Percentiles rank a stretch among this genome's conserved stretches.
Conservation (phyloP, 768 basidiomycete genomes). For the Suillus ampliporus region DNA sequence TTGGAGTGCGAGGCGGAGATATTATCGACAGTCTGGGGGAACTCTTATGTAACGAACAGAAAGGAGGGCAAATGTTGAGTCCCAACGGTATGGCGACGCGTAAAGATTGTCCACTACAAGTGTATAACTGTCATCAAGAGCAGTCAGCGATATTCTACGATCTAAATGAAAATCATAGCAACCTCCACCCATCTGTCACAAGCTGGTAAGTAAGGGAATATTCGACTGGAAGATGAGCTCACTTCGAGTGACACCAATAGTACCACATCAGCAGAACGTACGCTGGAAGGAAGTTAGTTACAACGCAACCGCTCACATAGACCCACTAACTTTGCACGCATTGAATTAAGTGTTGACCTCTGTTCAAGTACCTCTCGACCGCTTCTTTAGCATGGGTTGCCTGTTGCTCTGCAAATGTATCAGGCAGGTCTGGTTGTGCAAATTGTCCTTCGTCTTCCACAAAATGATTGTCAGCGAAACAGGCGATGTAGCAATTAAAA, state of each 20-base stretch:
- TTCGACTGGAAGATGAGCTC: slow-evolving; percentile 21
- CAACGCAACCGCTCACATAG: not conserved
- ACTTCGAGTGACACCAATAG: slow-evolving; percentile 77
- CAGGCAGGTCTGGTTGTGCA: slow-evolving; percentile 27
- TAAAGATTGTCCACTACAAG: slow-evolving; percentile 60
- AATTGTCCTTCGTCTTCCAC: slow-evolving; percentile 5
- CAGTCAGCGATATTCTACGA: slow-evolving; percentile 13
- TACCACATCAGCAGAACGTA: slow-evolving; percentile 71
- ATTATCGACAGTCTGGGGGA: slow-evolving; percentile 64
- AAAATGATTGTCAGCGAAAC: slow-evolving; percentile 2
- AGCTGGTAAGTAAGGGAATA: not conserved
- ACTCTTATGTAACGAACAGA: slow-evolving; percentile 66
- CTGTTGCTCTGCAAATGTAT: slow-evolving; percentile 71
- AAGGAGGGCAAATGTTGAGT: slow-evolving; percentile 69
- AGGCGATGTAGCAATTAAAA: not conserved
- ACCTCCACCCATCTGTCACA: slow-evolving; percentile 74
- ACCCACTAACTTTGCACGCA: slow-evolving; percentile 59
- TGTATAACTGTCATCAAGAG: slow-evolving; percentile 54
- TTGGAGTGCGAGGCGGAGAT: slow-evolving; percentile 58
- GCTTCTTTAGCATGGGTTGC: slow-evolving; percentile 59
- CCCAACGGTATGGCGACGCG: slow-evolving; percentile 69
- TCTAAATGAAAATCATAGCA: slow-evolving; percentile 18
- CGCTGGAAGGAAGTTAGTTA: slow-evolving; percentile 43
- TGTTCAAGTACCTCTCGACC: slow-evolving; percentile 50
- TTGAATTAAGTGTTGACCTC: slow-evolving; percentile 62